Conservation (phyloP, 2,329 filamentous ascomycete genomes). For the Aspergillus sojae region DNA sequence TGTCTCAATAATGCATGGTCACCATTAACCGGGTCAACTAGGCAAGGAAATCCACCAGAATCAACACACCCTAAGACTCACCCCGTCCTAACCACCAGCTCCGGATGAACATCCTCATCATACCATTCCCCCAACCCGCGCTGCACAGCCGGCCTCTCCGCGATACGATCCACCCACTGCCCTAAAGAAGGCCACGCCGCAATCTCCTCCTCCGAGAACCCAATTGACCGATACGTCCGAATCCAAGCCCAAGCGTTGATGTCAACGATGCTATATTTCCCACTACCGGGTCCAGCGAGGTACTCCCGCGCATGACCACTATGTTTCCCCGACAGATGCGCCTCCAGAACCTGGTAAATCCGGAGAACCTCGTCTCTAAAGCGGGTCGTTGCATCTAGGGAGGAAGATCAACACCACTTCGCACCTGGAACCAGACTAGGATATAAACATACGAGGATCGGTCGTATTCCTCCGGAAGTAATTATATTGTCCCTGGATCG, state of each 20-base stretch:
- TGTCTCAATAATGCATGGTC: too few relatives aligned
- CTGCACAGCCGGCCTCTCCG: neutral
- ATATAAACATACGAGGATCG: neutral
- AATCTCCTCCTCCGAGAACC: neutral
- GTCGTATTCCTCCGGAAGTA: neutral
- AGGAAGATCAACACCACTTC: neutral
- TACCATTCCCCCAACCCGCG: neutral
- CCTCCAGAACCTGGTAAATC: neutral
- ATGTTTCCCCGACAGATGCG: neutral
- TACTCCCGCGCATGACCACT: neutral
- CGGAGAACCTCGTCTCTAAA: neutral
- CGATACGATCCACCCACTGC: neutral
- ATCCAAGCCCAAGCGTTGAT: conserved; percentile 8
- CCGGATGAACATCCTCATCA: neutral
- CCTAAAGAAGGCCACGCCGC: neutral
- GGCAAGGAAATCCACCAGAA: neutral
- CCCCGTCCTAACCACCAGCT: neutral
- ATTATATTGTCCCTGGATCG: neutral
- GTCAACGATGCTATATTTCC: conserved; percentile 6
- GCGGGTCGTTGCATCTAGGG: neutral
- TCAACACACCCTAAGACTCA: neutral
- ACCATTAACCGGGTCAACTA: too few relatives aligned
- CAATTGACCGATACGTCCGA: neutral
- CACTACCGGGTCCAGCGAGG: neutral
- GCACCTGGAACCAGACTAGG: too few relatives aligned